Conservation (phyloP, 495 filamentous ascomycete species). For the Gamarada debralockiae region DNA sequence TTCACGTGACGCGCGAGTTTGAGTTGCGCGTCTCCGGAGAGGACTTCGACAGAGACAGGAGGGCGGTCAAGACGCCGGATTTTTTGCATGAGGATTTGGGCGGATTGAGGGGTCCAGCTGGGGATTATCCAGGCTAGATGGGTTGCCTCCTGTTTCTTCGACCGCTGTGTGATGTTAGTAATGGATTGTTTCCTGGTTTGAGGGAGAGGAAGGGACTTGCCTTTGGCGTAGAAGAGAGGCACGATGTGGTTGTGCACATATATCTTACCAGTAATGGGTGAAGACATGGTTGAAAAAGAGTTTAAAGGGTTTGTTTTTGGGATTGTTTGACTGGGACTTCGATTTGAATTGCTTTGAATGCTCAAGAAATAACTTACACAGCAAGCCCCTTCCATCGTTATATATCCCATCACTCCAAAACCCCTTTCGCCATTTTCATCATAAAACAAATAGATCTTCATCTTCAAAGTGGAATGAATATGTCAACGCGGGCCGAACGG, state of each 20-base stretch:
- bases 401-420: too few relatives aligned
- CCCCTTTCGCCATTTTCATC: too few relatives aligned
- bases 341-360: too few relatives aligned
- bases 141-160: slow-evolving; percentile 25
- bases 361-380: too few relatives aligned
- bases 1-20: slow-evolving; percentile 35
- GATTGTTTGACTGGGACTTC: too few relatives aligned
- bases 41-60: slow-evolving; percentile 37
- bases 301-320: too few relatives aligned
- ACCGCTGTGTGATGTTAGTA: neutral
- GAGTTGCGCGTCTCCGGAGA: slow-evolving; percentile 9
- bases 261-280: too few relatives aligned
- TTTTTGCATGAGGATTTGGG: slow-evolving; percentile 33
- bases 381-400: too few relatives aligned
- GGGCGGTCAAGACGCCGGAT: slow-evolving; percentile 33
- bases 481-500: too few relatives aligned
- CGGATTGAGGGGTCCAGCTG: slow-evolving; percentile 30
- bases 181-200: neutral
- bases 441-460: too few relatives aligned
- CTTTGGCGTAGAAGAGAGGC: neutral
- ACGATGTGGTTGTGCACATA: neutral
- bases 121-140: slow-evolving; percentile 36
- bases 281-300: too few relatives aligned
- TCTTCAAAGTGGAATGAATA: too few relatives aligned
- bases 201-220: neutral